Evolutionary conservation across 2,329 filamentous ascomycete species (phyloP), one percentile per base, ranked within the genome.

Genomic region (Aureobasidium sp.): DNA sequence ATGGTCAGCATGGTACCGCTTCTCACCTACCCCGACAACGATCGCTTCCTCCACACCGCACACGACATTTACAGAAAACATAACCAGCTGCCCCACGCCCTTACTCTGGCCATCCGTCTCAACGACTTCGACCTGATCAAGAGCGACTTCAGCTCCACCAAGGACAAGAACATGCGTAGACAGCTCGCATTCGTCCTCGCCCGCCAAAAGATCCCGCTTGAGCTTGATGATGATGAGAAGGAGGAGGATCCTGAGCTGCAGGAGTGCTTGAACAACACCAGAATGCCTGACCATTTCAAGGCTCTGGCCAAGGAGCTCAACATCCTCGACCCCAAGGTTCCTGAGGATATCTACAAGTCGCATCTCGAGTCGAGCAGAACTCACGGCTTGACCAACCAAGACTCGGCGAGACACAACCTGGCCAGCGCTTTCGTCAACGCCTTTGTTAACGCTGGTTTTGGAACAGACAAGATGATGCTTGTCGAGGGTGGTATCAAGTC

Each of bases 1-100:
- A 96, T 99, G 88, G 91, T 96, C 69, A 96, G 91, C 80, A 97
- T 97, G 90, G 94, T 99, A 68, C 96, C 94, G 72, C 84, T 99
- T 22, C 86, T 99, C 74, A 97, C 94, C 60, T 97, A 96, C 72
- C 94, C 94, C 47, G 94, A 99, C 76, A 97, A 99, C 76, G 90
- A 97, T 73, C 87, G 90, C 70, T 97, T 99, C 77, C 87, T 99
- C 64, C 87, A 86, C 67, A 96, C 93, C 8, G 92, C 93, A 52
- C 94, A 97, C 78, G 84, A 87, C 66, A 95, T 99, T 72, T 99
- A 99, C 78, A 87, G 91, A 69, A 84, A 90, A 68, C 96, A 97
- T 80, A 90, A 94, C 71, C 91, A 97, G 74, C 87, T 92, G 68
- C 89, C 93, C 3, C 92, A 97, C 75, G 95, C 95, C 3, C 92